These are phyloP conservation scores for Pseudocercospora pini-densiflorae DNA, from an alignment of 2,329 filamentous ascomycete genomes.

Conservation along the genomic window DNA sequence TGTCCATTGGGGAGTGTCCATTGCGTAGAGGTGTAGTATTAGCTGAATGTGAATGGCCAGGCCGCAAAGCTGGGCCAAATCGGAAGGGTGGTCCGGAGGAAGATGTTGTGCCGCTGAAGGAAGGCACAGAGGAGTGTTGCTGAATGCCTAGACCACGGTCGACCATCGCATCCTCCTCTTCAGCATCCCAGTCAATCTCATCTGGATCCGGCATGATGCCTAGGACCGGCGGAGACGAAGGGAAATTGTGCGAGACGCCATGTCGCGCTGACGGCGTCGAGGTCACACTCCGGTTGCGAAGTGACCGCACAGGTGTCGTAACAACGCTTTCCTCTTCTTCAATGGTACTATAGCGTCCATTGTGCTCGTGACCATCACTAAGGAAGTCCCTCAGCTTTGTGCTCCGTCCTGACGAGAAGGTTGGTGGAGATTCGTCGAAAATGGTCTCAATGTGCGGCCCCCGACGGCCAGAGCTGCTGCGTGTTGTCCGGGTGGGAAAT, in stretches of 20 bases:
- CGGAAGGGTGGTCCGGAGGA: constrained; percentile 27
- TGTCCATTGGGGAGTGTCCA: constrained; percentile 43
- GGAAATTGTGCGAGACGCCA: constrained; percentile 39
- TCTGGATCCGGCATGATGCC: constrained; percentile 42
- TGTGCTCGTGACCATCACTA: constrained; percentile 47
- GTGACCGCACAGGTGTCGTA: constrained; percentile 52
- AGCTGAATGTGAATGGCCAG: constrained; percentile 37
- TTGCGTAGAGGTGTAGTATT: constrained; percentile 45
- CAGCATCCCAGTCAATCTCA: constrained; percentile 41
- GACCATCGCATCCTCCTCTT: constrained; percentile 39
- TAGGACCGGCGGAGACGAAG: constrained; percentile 52
- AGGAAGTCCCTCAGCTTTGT: constrained; percentile 53
- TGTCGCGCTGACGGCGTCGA: constrained; percentile 44
- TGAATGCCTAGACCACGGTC: constrained; percentile 40
- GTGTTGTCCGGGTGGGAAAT: constrained; percentile 70
- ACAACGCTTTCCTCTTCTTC: constrained; percentile 56
- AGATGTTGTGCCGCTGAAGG: constrained; percentile 11
- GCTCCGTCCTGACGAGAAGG: constrained; percentile 38
- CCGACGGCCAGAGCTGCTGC: constrained; percentile 68
- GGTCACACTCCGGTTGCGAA: constrained; percentile 41
- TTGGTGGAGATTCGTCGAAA: constrained; percentile 72
- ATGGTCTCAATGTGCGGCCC: constrained; percentile 76
- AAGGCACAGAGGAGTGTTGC: constrained; percentile 39
- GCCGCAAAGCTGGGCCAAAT: constrained; percentile 31
- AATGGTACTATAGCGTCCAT: constrained; percentile 49